These are phyloP conservation scores for Paulownia fortunei DNA, from an alignment of 257 asterid species.

Conservation along the genomic window DNA sequence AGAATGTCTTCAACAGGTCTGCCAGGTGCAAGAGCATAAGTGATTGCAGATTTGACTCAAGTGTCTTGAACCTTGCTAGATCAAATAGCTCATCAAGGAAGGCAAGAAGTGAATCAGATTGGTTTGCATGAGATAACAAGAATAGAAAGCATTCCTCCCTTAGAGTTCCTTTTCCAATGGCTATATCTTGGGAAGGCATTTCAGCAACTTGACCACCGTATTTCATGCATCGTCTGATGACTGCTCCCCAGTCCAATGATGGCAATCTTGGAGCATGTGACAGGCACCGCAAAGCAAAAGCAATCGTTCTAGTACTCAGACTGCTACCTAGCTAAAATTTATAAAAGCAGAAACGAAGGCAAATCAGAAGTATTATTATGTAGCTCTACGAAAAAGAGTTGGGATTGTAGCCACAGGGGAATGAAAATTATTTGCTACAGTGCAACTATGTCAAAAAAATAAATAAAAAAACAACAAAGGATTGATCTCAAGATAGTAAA, in stretches of 20 bases:
- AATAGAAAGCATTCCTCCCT: constrained; percentile 86
- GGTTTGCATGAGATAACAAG: constrained; percentile 70
- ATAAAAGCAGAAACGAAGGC: constrained; percentile 24
- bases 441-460: background rate
- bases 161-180: constrained; percentile 58
- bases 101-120: constrained; percentile 72
- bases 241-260: constrained; percentile 78
- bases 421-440: background rate
- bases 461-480: background rate
- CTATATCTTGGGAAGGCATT: constrained; percentile 39
- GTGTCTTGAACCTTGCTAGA: constrained; percentile 75
- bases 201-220: constrained; percentile 65
- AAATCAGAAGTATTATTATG: constrained; percentile 17
- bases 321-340: constrained; percentile 57
- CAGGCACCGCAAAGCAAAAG: constrained; percentile 72
- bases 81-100: constrained; percentile 86
- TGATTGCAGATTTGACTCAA: constrained; percentile 81
- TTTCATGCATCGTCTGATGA: constrained; percentile 80
- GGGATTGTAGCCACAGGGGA: background rate
- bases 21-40: constrained; percentile 71
- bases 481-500: background rate
- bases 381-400: background rate
- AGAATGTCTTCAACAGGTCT: constrained; percentile 71
- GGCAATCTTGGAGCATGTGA: constrained; percentile 87
- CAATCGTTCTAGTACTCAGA: constrained; percentile 49